Conservation (phyloP, 1,284 basidiomycete species). For the Cystodermella granulosa region DNA sequence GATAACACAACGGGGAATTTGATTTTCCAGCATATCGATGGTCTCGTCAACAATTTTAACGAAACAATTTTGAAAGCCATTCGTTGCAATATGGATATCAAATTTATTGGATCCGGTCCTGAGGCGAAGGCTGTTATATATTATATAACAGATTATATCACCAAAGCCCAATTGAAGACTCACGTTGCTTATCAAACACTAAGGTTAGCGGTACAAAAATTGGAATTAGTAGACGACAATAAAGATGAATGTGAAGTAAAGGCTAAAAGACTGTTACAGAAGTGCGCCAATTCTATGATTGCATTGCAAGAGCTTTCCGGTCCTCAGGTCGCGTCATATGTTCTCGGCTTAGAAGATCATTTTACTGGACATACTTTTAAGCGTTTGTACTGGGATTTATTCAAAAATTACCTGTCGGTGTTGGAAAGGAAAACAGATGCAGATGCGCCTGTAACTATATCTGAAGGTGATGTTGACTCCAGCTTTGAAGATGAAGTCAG, state of each 20-base stretch:
- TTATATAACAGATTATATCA: conserved; percentile 45
- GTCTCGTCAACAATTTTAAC: no score
- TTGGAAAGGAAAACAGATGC: no score
- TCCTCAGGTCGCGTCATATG: conserved; percentile 36
- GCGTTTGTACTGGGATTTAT: conserved; percentile 33
- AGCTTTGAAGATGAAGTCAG: no score
- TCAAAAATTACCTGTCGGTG: no score
- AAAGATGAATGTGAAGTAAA: conserved; percentile 12
- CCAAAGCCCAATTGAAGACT: conserved; percentile 35
- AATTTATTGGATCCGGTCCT: conserved; percentile 38
- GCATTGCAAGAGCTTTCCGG: conserved; percentile 38
- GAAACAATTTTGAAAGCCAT: conserved; percentile 29
- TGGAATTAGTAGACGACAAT: conserved; percentile 17
- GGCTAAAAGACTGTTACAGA: conserved; percentile 34
- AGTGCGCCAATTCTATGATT: conserved; percentile 37
- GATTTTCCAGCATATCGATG: no score
- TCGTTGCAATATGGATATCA: conserved; percentile 43
- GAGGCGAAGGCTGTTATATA: conserved; percentile 39
- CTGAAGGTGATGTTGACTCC: no score
- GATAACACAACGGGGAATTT: no score
- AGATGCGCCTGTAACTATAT: no score
- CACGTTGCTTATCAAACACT: conserved; percentile 38
- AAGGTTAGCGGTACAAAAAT: conserved; percentile 29
- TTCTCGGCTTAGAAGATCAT: conserved; percentile 36
- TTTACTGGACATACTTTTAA: conserved; percentile 36